Base-by-base conservation (phyloP, 305 asterid species). In the Withania somnifera region DNA sequence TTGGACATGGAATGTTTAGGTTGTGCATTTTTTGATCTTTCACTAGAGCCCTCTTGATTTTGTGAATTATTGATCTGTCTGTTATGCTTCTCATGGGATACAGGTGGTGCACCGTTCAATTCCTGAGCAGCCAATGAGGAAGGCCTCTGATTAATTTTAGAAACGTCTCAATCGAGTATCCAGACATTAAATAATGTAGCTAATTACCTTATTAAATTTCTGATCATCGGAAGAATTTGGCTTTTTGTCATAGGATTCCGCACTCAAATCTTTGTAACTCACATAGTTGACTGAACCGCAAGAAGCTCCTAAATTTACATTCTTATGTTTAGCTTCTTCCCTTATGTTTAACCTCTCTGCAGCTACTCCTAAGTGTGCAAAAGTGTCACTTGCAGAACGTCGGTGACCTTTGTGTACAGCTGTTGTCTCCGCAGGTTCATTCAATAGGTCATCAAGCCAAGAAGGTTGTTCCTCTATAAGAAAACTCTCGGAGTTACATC, bases 371-470 rank as follows among this genome's bases (percentile, higher is more conserved):
- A 87, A 42, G 85, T 85, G 88, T 5, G 93, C 88, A 7, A 50
- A 87, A 53, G 93, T 87, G 77, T 91, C 93, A 20, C 95, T 92
- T 5, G 92, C 88, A 58, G 97, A 87, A 69, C 97, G 93, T 5
- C 93, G 85, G 78, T 91, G 92, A 51, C 91, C 88, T 86, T 66
- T 87, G 1, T 64, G 85, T 8, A 79, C 68, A 51, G 54, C 20
- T 32, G 86, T 73, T 47, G 60, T 50, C 56, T 73, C 79, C 24
- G 86, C 90, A 0, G 93, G 77, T 28, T 91, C 94, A 24, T 87
- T 86, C 11, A 92, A 68, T 61, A 92, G 97, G 32, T 92, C 97
- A 36, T 92, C 97, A 0, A 92, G 89, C 97, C 97, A 92, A 24
- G 88, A 82, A 11, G 93, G 97, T 66, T 92, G 93, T 81, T 92